Conservation (phyloP, 2,329 filamentous ascomycete species). For the Botryotinia calthae region DNA sequence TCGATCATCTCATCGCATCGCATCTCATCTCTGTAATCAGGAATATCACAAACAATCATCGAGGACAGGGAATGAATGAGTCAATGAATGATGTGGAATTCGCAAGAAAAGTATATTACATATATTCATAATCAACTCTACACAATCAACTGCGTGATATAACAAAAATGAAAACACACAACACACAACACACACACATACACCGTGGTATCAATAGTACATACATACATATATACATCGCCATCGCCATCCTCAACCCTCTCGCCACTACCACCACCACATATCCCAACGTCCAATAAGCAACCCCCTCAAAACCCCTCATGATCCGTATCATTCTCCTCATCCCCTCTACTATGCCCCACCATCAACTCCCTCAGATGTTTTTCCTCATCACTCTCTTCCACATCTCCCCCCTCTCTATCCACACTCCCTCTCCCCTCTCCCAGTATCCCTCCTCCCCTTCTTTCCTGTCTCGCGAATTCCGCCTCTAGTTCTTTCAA, state of each 20-base stretch:
- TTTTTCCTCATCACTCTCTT: conserved; percentile 20
- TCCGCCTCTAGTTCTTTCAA: conserved; percentile 10
- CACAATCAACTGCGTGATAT: not conserved
- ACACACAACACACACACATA: too few relatives aligned
- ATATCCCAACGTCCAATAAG: not conserved
- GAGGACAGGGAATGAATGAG: not conserved
- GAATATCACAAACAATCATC: not conserved
- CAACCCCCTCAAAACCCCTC: conserved; percentile 3
- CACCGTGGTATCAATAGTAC: not conserved
- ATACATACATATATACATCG: too few relatives aligned
- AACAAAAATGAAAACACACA: too few relatives aligned
- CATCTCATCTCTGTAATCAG: not conserved
- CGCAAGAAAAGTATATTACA: not conserved
- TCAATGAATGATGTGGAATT: not conserved
- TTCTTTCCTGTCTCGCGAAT: not conserved
- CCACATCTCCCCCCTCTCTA: not conserved
- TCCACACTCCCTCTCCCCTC: not conserved
- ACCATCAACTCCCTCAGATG: conserved; percentile 18
- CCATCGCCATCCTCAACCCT: not conserved
- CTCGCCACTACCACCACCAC: too few relatives aligned
- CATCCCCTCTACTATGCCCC: conserved; percentile 2
- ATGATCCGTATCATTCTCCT: conserved; percentile 6
- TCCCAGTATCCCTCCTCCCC: not conserved
- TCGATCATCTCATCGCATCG: not conserved
- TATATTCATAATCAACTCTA: too few relatives aligned